These are phyloP conservation scores for Posidonia australis DNA, from an alignment of 106 monocot species.

Conservation along the genomic window DNA sequence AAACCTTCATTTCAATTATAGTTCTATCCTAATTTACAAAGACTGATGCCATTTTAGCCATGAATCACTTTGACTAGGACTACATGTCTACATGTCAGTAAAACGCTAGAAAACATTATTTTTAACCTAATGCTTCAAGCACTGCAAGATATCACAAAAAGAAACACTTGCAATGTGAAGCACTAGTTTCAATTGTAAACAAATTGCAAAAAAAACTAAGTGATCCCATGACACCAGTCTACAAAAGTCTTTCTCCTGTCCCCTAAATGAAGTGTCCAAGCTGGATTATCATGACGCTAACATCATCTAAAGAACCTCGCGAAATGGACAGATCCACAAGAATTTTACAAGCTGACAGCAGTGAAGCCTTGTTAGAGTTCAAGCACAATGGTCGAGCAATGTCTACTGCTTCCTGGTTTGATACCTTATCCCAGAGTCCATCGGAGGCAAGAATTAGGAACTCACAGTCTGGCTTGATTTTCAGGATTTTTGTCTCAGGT, in stretches of 20 bases:
- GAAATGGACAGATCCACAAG: conserved; percentile 13
- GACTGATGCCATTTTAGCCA: no score
- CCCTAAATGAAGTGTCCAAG: conserved; percentile 4
- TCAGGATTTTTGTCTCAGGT: conserved; percentile 56
- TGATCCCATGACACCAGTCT: no score
- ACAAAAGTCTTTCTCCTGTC: neutral
- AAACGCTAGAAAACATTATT: no score
- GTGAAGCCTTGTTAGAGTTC: neutral
- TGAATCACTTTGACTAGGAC: no score
- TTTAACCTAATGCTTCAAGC: no score
- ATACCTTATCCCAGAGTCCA: conserved; percentile 65
- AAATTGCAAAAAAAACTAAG: no score
- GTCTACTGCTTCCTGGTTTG: conserved; percentile 25
- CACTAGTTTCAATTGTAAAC: no score
- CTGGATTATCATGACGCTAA: conserved; percentile 20
- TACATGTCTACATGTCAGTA: neutral
- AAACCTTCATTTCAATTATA: no score
- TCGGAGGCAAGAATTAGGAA: conserved; percentile 93
- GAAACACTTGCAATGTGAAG: no score
- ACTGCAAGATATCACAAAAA: no score
- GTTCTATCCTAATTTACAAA: no score
- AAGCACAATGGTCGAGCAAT: conserved; percentile 10
- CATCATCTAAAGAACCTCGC: conserved; percentile 16
- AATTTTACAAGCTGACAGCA: conserved; percentile 12
- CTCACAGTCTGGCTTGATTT: conserved; percentile 49